These are phyloP conservation scores for Neocucurbitaria cava DNA, from an alignment of 2,329 filamentous ascomycete species.

Conservation along the genomic window DNA sequence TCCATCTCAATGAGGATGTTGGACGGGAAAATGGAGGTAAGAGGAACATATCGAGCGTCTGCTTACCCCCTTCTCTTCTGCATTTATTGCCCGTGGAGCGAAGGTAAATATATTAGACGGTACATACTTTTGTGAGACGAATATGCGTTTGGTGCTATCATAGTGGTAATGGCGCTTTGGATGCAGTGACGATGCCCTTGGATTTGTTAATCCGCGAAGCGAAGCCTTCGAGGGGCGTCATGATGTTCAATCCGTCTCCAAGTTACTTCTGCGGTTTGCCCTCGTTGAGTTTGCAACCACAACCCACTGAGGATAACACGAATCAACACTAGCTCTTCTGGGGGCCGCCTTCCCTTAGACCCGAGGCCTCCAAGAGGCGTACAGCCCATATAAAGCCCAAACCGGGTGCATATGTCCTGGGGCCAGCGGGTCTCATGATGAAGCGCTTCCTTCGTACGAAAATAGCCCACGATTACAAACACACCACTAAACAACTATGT, in stretches of 20 bases:
- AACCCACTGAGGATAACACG: too few relatives aligned
- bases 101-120: slow-evolving; percentile 57
- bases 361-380: not conserved
- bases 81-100: slow-evolving; percentile 47
- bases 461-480: slow-evolving; percentile 13
- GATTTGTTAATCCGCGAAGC: too few relatives aligned
- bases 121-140: slow-evolving; percentile 52
- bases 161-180: too few relatives aligned
- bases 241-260: too few relatives aligned
- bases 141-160: too few relatives aligned
- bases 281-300: too few relatives aligned
- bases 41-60: slow-evolving; percentile 53
- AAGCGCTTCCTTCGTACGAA: slow-evolving; percentile 5
- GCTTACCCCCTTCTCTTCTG: slow-evolving; percentile 66
- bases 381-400: not conserved
- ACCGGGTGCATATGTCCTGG: slow-evolving; percentile 1
- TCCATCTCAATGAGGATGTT: slow-evolving; percentile 62
- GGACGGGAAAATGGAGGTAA: slow-evolving; percentile 75
- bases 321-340: too few relatives aligned
- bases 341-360: not conserved
- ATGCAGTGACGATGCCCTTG: too few relatives aligned
- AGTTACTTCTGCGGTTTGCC: too few relatives aligned
- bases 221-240: too few relatives aligned
- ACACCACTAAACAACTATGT: not conserved
- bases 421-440: not conserved